A percentile compares a stretch with the other conserved stretches of the same genome.
Evolutionary conservation across 164 flowering plant species (phyloP).

Genomic region (Aristolochia contorta): DNA sequence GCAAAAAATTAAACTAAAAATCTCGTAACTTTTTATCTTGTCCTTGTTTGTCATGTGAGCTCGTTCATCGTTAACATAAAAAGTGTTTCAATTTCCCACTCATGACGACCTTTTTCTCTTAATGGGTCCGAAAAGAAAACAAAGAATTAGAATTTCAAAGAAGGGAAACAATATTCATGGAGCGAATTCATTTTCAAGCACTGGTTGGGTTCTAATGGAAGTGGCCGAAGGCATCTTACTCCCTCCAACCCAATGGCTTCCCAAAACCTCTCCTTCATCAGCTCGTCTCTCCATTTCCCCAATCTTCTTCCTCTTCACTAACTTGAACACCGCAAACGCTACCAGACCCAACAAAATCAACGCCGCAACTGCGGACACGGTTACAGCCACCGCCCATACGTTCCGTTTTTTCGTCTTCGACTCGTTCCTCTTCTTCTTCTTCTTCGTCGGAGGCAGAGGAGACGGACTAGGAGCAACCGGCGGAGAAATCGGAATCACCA

Average conservation of each 20-base stretch:
- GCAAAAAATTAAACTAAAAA: constrained; percentile 17
- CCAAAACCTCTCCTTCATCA: constrained; percentile 41
- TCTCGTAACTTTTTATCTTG: no score
- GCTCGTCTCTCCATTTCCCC: constrained; percentile 44
- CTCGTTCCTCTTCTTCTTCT: constrained; percentile 21
- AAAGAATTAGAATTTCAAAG: neutral
- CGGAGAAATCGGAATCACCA: constrained; percentile 24
- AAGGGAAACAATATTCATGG: constrained; percentile 23
- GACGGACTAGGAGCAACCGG: neutral
- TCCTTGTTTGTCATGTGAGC: no score
- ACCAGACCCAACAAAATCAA: constrained; percentile 25
- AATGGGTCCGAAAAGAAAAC: neutral
- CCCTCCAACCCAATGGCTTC: constrained; percentile 37
- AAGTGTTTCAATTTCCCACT: no score
- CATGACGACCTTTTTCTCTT: no score
- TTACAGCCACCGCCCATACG: constrained; percentile 31
- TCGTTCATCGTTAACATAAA: no score
- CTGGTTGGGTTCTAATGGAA: constrained; percentile 50
- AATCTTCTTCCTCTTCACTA: constrained; percentile 27
- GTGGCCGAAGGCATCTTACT: constrained; percentile 63
- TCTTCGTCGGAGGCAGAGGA: neutral
- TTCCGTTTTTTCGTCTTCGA: constrained; percentile 21
- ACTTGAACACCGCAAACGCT: constrained; percentile 10
- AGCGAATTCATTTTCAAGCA: constrained; percentile 34
- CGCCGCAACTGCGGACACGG: constrained; percentile 26